These are phyloP conservation scores for Epichloe sylvatica DNA, from an alignment of 2,329 filamentous ascomycete species.

Conservation along the genomic window DNA sequence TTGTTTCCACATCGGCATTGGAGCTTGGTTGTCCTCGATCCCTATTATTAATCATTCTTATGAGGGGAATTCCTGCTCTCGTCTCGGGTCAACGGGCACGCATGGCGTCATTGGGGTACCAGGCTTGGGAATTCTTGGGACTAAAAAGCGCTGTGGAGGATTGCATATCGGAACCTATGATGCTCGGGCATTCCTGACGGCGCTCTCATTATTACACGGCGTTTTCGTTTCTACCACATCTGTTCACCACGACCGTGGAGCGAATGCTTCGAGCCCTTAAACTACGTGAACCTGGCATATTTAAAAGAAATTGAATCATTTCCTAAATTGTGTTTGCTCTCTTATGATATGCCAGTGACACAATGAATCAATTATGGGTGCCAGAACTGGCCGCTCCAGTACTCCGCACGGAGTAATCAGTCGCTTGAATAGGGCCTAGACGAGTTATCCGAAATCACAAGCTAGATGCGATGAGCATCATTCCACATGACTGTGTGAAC, in stretches of 20 bases:
- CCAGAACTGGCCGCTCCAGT: too few relatives aligned
- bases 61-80: neutral
- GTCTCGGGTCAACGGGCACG: neutral
- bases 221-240: neutral
- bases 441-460: too few relatives aligned
- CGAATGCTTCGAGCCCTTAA: neutral
- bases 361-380: neutral
- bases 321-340: neutral
- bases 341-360: neutral
- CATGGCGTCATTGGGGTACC: slow-evolving; percentile 1
- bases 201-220: neutral
- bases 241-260: neutral
- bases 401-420: neutral
- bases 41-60: neutral
- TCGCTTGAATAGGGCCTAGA: too few relatives aligned
- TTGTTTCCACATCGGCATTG: neutral
- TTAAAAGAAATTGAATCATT: neutral
- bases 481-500: too few relatives aligned
- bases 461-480: too few relatives aligned
- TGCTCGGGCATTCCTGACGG: neutral
- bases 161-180: neutral
- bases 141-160: neutral
- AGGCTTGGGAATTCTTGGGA: neutral
- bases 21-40: neutral
- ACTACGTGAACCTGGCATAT: neutral